These are phyloP conservation scores for Boletus sp. DNA, from an alignment of 768 basidiomycete species.

Conservation along the genomic window DNA sequence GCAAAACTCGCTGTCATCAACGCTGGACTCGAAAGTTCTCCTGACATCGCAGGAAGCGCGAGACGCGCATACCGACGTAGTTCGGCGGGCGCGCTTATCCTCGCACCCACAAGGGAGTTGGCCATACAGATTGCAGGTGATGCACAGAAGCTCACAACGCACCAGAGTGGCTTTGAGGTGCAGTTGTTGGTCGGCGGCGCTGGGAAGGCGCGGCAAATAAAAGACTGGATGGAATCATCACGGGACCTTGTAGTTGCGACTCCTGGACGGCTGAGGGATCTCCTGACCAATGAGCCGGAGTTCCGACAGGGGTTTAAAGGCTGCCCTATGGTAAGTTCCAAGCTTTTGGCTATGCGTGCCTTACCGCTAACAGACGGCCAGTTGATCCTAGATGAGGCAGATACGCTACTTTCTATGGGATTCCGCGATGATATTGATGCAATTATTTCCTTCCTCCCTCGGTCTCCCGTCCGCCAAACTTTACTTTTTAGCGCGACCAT, in stretches of 20 bases:
- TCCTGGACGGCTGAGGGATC: conserved; percentile 81
- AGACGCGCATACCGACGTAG: conserved; percentile 38
- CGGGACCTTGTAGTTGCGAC: conserved; percentile 87
- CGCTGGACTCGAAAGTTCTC: conserved; percentile 37
- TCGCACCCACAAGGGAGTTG: conserved; percentile 87
- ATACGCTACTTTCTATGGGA: conserved; percentile 88
- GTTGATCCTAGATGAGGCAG: conserved; percentile 92
- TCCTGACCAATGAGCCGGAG: conserved; percentile 56
- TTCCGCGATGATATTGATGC: conserved; percentile 83
- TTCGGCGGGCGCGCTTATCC: conserved; percentile 69
- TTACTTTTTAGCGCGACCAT: conserved; percentile 92
- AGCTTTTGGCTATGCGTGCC: neutral
- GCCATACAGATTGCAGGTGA: conserved; percentile 89
- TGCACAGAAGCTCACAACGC: conserved; percentile 59
- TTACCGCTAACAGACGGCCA: conserved; percentile 29
- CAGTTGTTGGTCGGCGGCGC: conserved; percentile 76
- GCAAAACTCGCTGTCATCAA: conserved; percentile 41
- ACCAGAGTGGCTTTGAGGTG: conserved; percentile 65
- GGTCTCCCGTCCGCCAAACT: conserved; percentile 70
- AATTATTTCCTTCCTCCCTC: conserved; percentile 62
- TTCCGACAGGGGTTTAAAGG: conserved; percentile 51
- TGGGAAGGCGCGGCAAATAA: conserved; percentile 61
- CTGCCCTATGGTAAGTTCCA: conserved; percentile 53
- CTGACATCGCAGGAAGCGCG: conserved; percentile 29
- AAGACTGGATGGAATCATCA: conserved; percentile 57